Conservation (phyloP, 768 basidiomycete genomes). For the Cystobasidium ongulense region DNA sequence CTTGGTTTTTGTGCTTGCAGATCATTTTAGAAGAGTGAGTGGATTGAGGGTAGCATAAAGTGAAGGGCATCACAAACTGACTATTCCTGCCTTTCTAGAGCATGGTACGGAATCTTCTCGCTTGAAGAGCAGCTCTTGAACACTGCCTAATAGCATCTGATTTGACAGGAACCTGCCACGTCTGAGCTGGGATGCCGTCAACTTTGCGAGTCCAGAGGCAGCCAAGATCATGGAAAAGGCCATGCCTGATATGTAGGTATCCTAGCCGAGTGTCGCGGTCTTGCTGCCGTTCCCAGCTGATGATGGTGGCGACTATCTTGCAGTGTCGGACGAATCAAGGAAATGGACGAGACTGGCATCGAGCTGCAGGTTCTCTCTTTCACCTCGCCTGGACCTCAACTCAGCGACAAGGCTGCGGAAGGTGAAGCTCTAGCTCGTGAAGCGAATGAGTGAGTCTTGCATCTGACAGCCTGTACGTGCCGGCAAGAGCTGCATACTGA, state of each 20-base stretch:
- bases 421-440: conserved; percentile 27
- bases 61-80: neutral
- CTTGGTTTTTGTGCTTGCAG: neutral
- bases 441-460: conserved; percentile 29
- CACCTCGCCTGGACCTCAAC: conserved; percentile 30
- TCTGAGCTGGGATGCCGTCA: conserved; percentile 6
- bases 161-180: conserved; percentile 23
- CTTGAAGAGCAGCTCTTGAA: neutral
- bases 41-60: neutral
- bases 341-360: conserved; percentile 32
- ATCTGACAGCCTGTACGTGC: neutral
- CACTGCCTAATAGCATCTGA: neutral
- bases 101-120: neutral
- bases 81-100: neutral
- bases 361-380: conserved; percentile 28
- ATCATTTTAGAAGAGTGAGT: conserved; percentile 5
- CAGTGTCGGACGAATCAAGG: conserved; percentile 12
- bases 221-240: conserved; percentile 18
- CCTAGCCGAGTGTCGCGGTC: neutral
- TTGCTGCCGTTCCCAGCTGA: neutral
- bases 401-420: conserved; percentile 1
- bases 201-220: conserved; percentile 9
- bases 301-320: neutral
- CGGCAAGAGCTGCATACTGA: neutral
- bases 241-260: neutral